Base-by-base conservation (phyloP, 768 basidiomycete species). In the Lyophyllum semitale region DNA sequence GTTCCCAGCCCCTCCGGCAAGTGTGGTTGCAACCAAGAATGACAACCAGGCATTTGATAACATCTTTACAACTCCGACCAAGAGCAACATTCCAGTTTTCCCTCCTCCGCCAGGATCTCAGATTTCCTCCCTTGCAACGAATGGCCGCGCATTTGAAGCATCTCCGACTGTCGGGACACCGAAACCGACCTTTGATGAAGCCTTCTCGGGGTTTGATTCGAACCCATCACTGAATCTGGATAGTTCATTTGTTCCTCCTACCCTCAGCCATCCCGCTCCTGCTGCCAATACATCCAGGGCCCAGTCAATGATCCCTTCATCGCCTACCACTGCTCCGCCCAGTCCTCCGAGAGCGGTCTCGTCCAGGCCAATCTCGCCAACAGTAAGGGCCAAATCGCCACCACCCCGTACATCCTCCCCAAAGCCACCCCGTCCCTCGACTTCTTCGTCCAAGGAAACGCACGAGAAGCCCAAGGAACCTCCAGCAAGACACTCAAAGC, bases 401-500 rank as follows among this genome's bases (percentile, higher is more conserved):
- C 73, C 80, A 8, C 76, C 80, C 11, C 84, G 84, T 11, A 65
- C 74, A 20, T 78, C 66, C n/a, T 75, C 88, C 22, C 84, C 89
- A 0, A 85, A 81, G 64, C 72, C 76, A 13, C 82, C 77, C 18
- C 83, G 87, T 23, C 71, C 79, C 7, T 84, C 84, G 8, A 87
- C 84, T 0, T 82, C 80, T 13, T 84, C 84, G 0, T 80, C 83
- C 7, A 85, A 84, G 57, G 84, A 85, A 48, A 71, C 68, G 2
- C 77, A 81, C 8, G 84, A 85, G 55, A 87, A 84, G 61, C 67
- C 69, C 49, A 85, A 84, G 64, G 83, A 86, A 13, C 62, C 77
- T 20, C 69, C 81, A n/a, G 62, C 79, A 46, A 80, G 85, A 57
- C 83, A 84, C 61, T 90, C 89, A 26, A 90, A 90, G 67, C 73